A percentile compares a stretch with the other conserved stretches of the same genome.
phyloP scores from a whole-genome alignment of 2,329 filamentous ascomycete genomes.

The Magnaporthiopsis poae region DNA sequence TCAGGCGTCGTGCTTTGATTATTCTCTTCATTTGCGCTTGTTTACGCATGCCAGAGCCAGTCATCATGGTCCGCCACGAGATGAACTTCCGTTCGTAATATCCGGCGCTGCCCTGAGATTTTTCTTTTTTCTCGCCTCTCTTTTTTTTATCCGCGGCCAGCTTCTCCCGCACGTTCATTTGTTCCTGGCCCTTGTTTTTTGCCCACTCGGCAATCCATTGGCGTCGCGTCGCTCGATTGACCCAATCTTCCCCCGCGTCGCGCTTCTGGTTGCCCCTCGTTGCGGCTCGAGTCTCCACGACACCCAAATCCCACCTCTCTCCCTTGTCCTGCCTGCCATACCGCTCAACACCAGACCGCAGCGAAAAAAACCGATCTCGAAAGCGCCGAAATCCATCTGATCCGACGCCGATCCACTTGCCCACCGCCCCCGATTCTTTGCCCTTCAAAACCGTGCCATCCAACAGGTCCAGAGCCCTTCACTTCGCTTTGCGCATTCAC shows the following conservation, averaged over 20 bases:
- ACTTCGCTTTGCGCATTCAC: background rate
- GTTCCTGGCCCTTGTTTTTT: constrained; percentile 3
- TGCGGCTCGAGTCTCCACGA: background rate
- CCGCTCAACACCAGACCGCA: background rate
- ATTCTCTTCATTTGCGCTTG: background rate
- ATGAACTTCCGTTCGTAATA: background rate
- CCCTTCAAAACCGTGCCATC: background rate
- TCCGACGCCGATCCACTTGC: background rate
- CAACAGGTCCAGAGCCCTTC: background rate
- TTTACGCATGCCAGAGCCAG: background rate
- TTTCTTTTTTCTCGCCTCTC: background rate
- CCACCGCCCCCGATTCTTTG: background rate
- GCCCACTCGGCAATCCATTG: background rate
- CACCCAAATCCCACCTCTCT: background rate
- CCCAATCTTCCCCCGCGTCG: background rate
- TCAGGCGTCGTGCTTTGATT: background rate
- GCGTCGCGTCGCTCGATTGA: background rate
- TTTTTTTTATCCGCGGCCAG: background rate
- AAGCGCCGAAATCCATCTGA: background rate
- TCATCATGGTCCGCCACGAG: background rate
- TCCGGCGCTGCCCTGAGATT: background rate
- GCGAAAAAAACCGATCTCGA: background rate
- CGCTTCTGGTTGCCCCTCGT: background rate
- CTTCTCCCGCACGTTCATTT: constrained; percentile 6
- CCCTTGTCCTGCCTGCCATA: background rate